phyloP scores from a whole-genome alignment of 495 filamentous ascomycete species.

The Aspergillus nanangensis region DNA sequence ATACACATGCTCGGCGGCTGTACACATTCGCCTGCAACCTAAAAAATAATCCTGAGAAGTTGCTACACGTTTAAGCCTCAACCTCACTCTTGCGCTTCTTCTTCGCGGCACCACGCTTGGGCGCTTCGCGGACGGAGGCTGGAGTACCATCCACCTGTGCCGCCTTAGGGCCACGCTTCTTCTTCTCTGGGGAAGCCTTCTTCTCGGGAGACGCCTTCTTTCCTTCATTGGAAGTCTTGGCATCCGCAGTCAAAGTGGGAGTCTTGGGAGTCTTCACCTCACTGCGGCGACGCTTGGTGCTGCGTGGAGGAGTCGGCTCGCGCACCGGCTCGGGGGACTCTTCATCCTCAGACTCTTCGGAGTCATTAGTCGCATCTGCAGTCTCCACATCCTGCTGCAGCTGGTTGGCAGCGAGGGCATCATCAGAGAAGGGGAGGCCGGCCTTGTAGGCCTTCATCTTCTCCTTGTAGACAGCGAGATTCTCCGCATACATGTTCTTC shows the following conservation, averaged over 20 bases:
- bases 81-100: constrained; percentile 68
- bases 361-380: constrained; percentile 34
- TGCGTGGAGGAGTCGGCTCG: constrained; percentile 51
- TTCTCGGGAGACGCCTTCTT: constrained; percentile 27
- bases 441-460: constrained; percentile 71
- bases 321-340: constrained; percentile 50
- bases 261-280: constrained; percentile 42
- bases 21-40: background rate
- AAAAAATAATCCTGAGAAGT: background rate
- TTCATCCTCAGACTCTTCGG: constrained; percentile 33
- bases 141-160: constrained; percentile 38
- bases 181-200: constrained; percentile 20
- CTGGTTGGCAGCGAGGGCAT: constrained; percentile 53
- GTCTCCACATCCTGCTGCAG: constrained; percentile 54
- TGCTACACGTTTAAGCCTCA: constrained; percentile 19
- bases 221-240: constrained; percentile 13
- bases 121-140: constrained; percentile 50
- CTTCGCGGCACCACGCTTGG: constrained; percentile 47
- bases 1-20: background rate
- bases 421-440: constrained; percentile 35
- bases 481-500: constrained; percentile 71
- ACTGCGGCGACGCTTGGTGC: constrained; percentile 43
- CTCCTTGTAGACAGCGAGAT: constrained; percentile 68
- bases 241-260: constrained; percentile 34
- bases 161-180: constrained; percentile 41